Base-by-base conservation (phyloP, 2,329 filamentous ascomycete species). In the Lizonia empirigonia region DNA sequence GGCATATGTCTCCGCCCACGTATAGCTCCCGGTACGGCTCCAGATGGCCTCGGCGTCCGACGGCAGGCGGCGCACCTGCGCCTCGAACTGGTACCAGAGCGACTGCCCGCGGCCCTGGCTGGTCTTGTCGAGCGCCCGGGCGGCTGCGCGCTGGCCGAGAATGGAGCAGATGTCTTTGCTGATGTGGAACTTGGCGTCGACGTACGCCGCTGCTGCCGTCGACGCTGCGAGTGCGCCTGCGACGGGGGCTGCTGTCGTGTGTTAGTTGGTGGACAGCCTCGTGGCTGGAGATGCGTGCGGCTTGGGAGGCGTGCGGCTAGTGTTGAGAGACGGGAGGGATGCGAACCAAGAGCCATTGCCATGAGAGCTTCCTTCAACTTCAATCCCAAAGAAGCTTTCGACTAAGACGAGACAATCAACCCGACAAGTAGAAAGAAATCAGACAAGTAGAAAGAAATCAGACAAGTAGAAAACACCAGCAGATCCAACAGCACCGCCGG, bases 181-280 rank as follows among this genome's bases (percentile, higher is more conserved):
- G 40, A 91, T 67, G 66, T 88, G 83, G 61, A 82, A 85, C 74
- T 88, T 90, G 45, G 84, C 89, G 64, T 91, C 83, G 35, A 89
- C 74, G 60, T 90, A 89, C 12, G 80, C 78, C 32, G 82, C 80
- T 10, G 76, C 74, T 9, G 76, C 76, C 10, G 62, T 63, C 7
- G 63, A 61, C 40, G 65, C 71, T 41, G 69, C 70, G 55, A 72
- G 59, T 34, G 70, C 70, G 36, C 68, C 68, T 42, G 66, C 69
- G 15, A 71, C 57, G 12, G 69, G 68, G 40, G 58, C 68, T 71
- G 56, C 9, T 30, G 29, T 44, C 27, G 36, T 4, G 52, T 3
- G 44, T 60, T 23, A 63, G 55, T 42, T 6, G 7, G 22, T 30
- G 19, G 24, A 26, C 15, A 32, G 22, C 5, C 18, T 40, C n/a